Base-by-base conservation (phyloP, 805 yeast species). In the Schizosaccharomyces osmophilus region DNA sequence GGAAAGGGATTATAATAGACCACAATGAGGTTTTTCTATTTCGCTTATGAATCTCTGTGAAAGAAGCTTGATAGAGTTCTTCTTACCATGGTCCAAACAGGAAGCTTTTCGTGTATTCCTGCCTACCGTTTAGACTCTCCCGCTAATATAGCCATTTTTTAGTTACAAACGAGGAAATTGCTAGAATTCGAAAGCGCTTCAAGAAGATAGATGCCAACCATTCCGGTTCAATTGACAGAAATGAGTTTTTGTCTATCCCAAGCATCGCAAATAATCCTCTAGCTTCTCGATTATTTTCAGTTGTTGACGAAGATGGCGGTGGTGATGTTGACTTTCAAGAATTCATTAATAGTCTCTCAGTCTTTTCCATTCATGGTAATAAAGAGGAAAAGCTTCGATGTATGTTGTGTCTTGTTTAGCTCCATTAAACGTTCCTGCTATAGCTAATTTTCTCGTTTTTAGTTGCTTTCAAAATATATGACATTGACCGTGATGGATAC, bases 241-340 rank as follows among this genome's bases (percentile, higher is more conserved):
- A 82, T 51, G 99, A 93, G 72, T 90, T 94, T 68, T 75, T 90
- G 66, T 80, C 87, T 0, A 90, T 93, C 48, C 98, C 98, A 0
- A 96, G 97, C 0, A 87, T 93, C 32, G 80, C 87, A 4, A 78
- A 84, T 32, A 93, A 93, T 68, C 98, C 98, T 4, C 75, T 93
- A 60, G 96, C 97, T 0, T 75, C 82, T 5, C 77, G 99, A 61
- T 80, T 93, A 62, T 85, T 94, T 78, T 97, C 93, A 66, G 89
- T 93, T 22, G 88, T 93, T 72, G 99, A 93, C 70, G 83, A 82
- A 63, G 96, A 93, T 69, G 86, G 87, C 15, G 84, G 87, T 65
- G 98, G 97, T 1, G 86, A 84, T 64, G 87, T 93, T 45, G 98
- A 94, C 69, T 93, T 93, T 72, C 89, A 87, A 69, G 99, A 93